These are phyloP conservation scores for Hymenoscyphus occultus DNA, from an alignment of 2,329 filamentous ascomycete genomes.

Conservation along the genomic window DNA sequence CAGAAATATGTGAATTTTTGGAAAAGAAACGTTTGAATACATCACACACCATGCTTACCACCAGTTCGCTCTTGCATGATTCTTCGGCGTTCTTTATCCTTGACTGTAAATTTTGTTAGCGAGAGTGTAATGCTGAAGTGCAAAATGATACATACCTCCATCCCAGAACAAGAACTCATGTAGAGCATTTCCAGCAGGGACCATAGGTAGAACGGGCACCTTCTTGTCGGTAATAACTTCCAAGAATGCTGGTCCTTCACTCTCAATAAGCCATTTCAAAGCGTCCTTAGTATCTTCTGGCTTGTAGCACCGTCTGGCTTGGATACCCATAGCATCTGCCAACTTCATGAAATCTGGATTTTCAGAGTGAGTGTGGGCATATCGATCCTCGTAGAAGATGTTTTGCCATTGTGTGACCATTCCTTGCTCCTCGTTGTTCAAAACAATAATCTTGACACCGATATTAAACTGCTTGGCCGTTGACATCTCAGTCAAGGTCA, in stretches of 20 bases:
- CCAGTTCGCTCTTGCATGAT: slow-evolving; percentile 62
- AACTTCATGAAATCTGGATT: slow-evolving; percentile 98
- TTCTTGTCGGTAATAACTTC: slow-evolving; percentile 91
- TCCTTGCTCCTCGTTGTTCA: slow-evolving; percentile 97
- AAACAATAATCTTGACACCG: slow-evolving; percentile 86
- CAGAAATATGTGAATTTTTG: slow-evolving; percentile 4
- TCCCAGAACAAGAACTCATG: slow-evolving; percentile 94
- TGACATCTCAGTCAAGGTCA: slow-evolving; percentile 94
- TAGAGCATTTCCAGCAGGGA: slow-evolving; percentile 79
- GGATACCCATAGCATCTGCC: slow-evolving; percentile 84
- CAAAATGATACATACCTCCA: slow-evolving; percentile 54
- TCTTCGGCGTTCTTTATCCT: slow-evolving; percentile 65
- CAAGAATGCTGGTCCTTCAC: slow-evolving; percentile 86
- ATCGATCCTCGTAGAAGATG: slow-evolving; percentile 94
- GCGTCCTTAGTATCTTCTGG: slow-evolving; percentile 74
- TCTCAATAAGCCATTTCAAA: slow-evolving; percentile 84
- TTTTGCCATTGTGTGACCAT: slow-evolving; percentile 99
- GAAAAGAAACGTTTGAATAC: slow-evolving; percentile 2
- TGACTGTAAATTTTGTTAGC: slow-evolving; percentile 50
- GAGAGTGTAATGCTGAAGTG: slow-evolving; percentile 18
- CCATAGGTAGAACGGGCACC: slow-evolving; percentile 96
- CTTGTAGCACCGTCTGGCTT: slow-evolving; percentile 67
- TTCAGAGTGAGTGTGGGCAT: slow-evolving; percentile 84
- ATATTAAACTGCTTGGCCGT: slow-evolving; percentile 96
- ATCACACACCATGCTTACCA: slow-evolving; percentile 28